Evolutionary conservation across 2,329 filamentous ascomycete species (phyloP).

Genomic region (Mollisiaceae sp.): DNA sequence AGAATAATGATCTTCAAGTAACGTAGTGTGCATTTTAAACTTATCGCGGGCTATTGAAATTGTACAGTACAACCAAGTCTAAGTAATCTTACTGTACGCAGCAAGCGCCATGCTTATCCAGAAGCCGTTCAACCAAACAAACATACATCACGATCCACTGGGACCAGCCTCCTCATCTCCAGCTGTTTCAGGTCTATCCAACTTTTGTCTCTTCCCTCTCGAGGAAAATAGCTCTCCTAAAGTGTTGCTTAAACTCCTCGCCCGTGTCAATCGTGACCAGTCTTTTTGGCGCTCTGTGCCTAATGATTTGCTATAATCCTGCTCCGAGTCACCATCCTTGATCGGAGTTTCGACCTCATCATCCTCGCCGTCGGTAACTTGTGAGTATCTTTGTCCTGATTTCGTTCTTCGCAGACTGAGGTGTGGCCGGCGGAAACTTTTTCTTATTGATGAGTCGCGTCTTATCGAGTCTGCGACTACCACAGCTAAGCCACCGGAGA

Average conservation of each 20-base stretch:
- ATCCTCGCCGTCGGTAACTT: conserved; percentile 25
- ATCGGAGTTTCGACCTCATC: conserved; percentile 30
- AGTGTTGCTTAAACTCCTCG: conserved; percentile 38
- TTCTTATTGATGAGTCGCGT: conserved; percentile 50
- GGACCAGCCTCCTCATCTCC: conserved; percentile 37
- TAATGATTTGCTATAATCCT: conserved; percentile 29
- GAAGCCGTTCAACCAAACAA: neutral
- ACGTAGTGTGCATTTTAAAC: neutral
- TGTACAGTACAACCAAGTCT: conserved; percentile 3
- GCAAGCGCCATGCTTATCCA: neutral
- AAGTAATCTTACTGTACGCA: conserved; percentile 5
- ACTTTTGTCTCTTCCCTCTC: conserved; percentile 26
- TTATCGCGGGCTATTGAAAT: neutral
- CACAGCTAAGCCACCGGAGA: conserved; percentile 64
- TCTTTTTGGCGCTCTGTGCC: conserved; percentile 20
- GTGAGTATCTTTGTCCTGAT: conserved; percentile 36
- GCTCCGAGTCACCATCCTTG: conserved; percentile 9
- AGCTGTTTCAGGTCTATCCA: conserved; percentile 21
- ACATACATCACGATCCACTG: conserved; percentile 31
- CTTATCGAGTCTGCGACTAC: conserved; percentile 69
- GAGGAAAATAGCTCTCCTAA: conserved; percentile 34
- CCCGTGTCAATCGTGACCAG: conserved; percentile 31
- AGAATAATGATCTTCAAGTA: neutral
- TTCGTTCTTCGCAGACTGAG: conserved; percentile 35
- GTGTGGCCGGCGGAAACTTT: conserved; percentile 39